A percentile compares a stretch with the other conserved stretches of the same genome.
Conservation (phyloP, 2,329 filamentous ascomycete species). For the Diaporthe australafricana region DNA sequence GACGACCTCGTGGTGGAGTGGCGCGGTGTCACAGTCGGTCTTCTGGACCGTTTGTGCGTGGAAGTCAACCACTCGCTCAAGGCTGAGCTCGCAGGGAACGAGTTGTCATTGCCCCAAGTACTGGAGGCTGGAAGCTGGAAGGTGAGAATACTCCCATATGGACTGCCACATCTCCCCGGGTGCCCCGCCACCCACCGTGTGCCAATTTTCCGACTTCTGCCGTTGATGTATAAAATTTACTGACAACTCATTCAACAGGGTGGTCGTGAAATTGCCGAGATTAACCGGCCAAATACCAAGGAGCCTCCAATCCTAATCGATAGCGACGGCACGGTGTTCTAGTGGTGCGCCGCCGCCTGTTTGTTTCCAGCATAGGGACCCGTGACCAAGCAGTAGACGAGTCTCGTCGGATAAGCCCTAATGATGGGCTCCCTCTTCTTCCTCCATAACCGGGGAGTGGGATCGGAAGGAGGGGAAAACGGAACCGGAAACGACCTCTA, state of each 20-base stretch:
- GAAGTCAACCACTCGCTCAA: slow-evolving; percentile 74
- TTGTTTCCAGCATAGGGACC: background rate
- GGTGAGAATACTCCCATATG: slow-evolving; percentile 63
- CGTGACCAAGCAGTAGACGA: slow-evolving; percentile 7
- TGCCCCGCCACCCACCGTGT: background rate
- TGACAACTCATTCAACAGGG: slow-evolving; percentile 62
- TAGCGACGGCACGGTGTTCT: slow-evolving; percentile 97
- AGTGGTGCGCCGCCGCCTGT: slow-evolving; percentile 45
- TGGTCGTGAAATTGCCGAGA: slow-evolving; percentile 94
- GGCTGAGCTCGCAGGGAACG: slow-evolving; percentile 71
- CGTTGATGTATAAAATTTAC: background rate
- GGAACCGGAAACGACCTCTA: slow-evolving; percentile 26
- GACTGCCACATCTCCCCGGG: background rate
- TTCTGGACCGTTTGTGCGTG: slow-evolving; percentile 65
- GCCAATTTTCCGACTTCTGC: background rate
- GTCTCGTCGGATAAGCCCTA: background rate
- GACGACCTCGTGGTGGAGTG: slow-evolving; percentile 75
- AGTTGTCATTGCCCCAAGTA: slow-evolving; percentile 87
- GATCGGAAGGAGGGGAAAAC: background rate
- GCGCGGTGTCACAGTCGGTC: slow-evolving; percentile 71
- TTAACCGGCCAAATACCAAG: slow-evolving; percentile 94
- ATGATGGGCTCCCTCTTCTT: background rate
- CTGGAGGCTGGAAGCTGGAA: slow-evolving; percentile 98
- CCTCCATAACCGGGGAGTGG: background rate
- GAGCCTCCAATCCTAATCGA: slow-evolving; percentile 96